These are phyloP conservation scores for Penicillium italicum DNA, from an alignment of 2,329 filamentous ascomycete genomes.

Conservation along the genomic window DNA sequence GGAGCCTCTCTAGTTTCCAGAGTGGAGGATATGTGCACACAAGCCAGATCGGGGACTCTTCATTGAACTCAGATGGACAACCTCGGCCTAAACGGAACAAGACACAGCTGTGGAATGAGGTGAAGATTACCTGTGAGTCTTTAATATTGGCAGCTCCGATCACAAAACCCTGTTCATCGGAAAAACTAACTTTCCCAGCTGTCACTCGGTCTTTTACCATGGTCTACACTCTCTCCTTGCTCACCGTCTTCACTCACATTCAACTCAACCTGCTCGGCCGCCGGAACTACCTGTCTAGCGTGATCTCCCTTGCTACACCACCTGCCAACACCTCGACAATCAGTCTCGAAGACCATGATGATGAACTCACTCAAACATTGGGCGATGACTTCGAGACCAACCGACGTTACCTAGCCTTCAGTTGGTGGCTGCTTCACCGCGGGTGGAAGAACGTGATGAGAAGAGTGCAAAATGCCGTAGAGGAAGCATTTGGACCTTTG, in stretches of 20 bases:
- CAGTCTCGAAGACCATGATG: conserved; percentile 87
- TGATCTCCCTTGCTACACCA: conserved; percentile 82
- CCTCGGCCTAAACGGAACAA: conserved; percentile 69
- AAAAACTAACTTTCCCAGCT: conserved; percentile 50
- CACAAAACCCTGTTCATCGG: neutral
- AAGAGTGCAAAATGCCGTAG: conserved; percentile 79
- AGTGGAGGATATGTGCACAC: conserved; percentile 81
- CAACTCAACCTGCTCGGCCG: conserved; percentile 96
- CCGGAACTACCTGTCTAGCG: conserved; percentile 91
- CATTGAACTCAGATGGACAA: conserved; percentile 45
- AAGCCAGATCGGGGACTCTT: conserved; percentile 65
- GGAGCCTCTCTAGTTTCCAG: conserved; percentile 55
- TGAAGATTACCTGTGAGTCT: conserved; percentile 83
- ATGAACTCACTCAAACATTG: conserved; percentile 79
- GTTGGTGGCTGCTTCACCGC: conserved; percentile 93
- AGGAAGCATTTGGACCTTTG: conserved; percentile 81
- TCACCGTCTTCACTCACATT: conserved; percentile 88
- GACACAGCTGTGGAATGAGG: conserved; percentile 92
- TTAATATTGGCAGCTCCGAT: neutral
- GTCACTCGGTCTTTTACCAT: conserved; percentile 88
- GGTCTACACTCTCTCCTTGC: conserved; percentile 82
- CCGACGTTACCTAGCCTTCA: conserved; percentile 89
- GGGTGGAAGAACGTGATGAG: conserved; percentile 81
- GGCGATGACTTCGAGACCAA: conserved; percentile 97
- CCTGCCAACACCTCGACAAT: conserved; percentile 69